Evolutionary conservation across 2,329 filamentous ascomycete genomes (phyloP).

Genomic region (Nectriaceae sp.): DNA sequence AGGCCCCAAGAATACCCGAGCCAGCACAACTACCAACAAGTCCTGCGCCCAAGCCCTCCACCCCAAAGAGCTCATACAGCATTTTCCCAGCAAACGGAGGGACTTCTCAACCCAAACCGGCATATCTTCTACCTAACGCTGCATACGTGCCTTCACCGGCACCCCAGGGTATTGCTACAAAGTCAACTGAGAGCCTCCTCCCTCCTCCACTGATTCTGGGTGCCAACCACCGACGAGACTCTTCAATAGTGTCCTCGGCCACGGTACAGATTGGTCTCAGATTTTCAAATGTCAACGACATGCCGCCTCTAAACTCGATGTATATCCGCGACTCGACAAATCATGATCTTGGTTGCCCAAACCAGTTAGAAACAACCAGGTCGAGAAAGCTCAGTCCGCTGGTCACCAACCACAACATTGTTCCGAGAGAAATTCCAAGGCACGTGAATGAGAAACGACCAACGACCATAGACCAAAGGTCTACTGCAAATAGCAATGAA

Average conservation of each 20-base stretch:
- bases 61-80: constrained; percentile 29
- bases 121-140: constrained; percentile 48
- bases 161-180: background rate
- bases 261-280: constrained; percentile 73
- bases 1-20: constrained; percentile 15
- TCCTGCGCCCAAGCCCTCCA: constrained; percentile 23
- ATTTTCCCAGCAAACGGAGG: constrained; percentile 24
- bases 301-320: constrained; percentile 35
- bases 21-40: constrained; percentile 19
- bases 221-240: constrained; percentile 55
- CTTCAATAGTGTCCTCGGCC: constrained; percentile 64
- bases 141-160: constrained; percentile 39
- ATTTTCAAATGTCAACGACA: constrained; percentile 60
- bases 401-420: constrained; percentile 25
- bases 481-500: constrained; percentile 17
- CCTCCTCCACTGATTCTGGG: constrained; percentile 48
- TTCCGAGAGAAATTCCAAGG: no score
- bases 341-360: constrained; percentile 40
- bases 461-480: no score
- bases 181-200: constrained; percentile 21
- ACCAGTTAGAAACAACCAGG: constrained; percentile 18
- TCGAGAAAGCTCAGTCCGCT: constrained; percentile 25
- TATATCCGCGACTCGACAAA: constrained; percentile 27
- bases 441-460: no score
- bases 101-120: constrained; percentile 27